Evolutionary conservation across 73 alveolate genomes (phyloP).

Genomic region (Tetrahymena borealis): DNA sequence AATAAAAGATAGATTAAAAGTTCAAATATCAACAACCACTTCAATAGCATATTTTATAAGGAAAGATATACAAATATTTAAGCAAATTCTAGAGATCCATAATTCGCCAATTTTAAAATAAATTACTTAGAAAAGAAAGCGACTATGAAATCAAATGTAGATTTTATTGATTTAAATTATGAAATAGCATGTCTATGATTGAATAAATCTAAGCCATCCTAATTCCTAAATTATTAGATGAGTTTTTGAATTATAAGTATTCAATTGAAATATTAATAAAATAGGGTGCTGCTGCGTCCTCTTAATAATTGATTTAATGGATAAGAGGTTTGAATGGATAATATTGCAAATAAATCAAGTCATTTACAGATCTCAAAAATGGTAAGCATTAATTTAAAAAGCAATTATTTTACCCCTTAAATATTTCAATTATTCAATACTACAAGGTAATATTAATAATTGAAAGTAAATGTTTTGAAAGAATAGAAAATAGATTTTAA

Average conservation of each 20-base stretch:
- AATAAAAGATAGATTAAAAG: background rate
- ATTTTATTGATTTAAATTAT: background rate
- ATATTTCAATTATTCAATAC: background rate
- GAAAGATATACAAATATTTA: background rate
- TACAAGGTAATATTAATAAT: background rate
- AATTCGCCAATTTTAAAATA: no score
- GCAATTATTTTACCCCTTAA: background rate
- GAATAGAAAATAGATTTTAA: no score
- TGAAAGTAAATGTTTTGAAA: background rate
- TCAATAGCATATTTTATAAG: background rate
- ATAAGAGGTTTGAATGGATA: background rate
- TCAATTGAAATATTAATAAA: background rate
- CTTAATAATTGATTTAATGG: background rate
- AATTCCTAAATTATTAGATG: no score
- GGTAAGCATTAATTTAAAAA: background rate
- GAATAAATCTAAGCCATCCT: no score
- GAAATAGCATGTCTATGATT: no score
- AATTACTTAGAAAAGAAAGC: background rate
- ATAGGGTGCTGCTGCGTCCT: background rate
- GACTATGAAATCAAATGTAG: background rate
- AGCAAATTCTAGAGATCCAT: background rate
- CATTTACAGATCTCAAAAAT: background rate
- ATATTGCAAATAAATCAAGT: background rate
- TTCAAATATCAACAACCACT: background rate
- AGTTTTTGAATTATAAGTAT: background rate